Conservation (phyloP, 2,329 filamentous ascomycete species). For the Waltergamsia citrina region DNA sequence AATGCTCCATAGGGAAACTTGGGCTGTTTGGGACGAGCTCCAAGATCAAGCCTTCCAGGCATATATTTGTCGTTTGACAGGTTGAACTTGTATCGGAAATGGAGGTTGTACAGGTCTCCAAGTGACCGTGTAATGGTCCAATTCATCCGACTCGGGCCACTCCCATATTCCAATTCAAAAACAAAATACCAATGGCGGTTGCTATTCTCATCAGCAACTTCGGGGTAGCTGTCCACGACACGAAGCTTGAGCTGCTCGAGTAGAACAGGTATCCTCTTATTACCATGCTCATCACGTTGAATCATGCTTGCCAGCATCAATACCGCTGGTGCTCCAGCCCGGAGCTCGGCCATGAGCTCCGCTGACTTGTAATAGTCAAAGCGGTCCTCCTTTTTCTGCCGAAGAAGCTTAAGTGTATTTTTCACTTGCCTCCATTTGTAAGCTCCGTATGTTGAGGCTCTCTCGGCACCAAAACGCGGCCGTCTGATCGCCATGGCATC, state of each 20-base stretch:
- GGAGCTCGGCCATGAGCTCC: constrained; percentile 88
- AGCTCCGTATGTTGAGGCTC: constrained; percentile 63
- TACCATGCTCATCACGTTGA: constrained; percentile 90
- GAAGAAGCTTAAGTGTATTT: constrained; percentile 70
- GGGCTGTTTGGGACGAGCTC: constrained; percentile 69
- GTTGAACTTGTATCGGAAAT: constrained; percentile 86
- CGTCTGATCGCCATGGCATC: constrained; percentile 47
- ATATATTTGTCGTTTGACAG: constrained; percentile 77
- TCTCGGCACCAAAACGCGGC: constrained; percentile 52
- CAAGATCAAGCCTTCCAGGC: constrained; percentile 54
- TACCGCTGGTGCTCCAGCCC: constrained; percentile 86
- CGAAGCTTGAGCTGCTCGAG: constrained; percentile 88
- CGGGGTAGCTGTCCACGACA: constrained; percentile 69
- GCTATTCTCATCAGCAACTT: constrained; percentile 46
- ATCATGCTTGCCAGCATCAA: constrained; percentile 96
- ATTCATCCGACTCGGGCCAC: constrained; percentile 89
- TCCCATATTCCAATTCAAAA: constrained; percentile 93
- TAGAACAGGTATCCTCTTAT: constrained; percentile 88
- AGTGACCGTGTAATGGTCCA: constrained; percentile 88
- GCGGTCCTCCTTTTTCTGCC: constrained; percentile 75
- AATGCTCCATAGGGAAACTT: constrained; percentile 85
- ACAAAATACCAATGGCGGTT: constrained; percentile 77
- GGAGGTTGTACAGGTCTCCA: constrained; percentile 83
- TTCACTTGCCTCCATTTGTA: constrained; percentile 93
- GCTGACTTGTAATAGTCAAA: constrained; percentile 92